phyloP scores from a whole-genome alignment of 2,329 filamentous ascomycete genomes.

The Bimuria novae-zelandiae region DNA sequence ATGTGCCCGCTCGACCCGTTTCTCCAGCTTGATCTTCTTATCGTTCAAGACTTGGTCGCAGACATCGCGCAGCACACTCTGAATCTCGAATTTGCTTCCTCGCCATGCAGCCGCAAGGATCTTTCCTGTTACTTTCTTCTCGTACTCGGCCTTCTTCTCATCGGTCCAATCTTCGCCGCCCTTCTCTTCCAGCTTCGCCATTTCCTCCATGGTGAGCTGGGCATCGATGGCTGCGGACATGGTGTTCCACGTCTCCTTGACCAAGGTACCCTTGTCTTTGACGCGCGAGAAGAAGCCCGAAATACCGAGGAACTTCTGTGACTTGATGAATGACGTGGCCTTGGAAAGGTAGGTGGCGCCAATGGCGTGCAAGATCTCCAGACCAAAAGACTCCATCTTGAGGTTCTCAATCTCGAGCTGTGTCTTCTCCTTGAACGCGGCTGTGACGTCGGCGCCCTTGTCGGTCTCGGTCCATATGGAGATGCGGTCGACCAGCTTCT shows the following conservation, averaged over 20 bases:
- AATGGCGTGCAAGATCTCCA: conserved; percentile 95
- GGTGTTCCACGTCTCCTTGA: conserved; percentile 98
- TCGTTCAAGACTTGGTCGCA: conserved; percentile 85
- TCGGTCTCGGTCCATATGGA: conserved; percentile 98
- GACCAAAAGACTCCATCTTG: conserved; percentile 98
- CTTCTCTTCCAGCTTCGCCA: conserved; percentile 93
- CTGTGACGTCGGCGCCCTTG: conserved; percentile 81
- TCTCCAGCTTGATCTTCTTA: conserved; percentile 77
- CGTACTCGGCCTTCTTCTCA: conserved; percentile 93
- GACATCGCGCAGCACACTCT: conserved; percentile 91
- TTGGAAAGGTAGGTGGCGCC: conserved; percentile 89
- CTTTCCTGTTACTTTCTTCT: conserved; percentile 94
- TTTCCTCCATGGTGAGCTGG: conserved; percentile 98
- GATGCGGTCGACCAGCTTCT: conserved; percentile 86
- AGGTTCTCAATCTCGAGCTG: conserved; percentile 93
- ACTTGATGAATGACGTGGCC: conserved; percentile 84
- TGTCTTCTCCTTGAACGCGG: conserved; percentile 91
- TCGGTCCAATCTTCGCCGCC: conserved; percentile 98
- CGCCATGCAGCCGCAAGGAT: conserved; percentile 96
- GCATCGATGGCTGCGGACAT: conserved; percentile 96
- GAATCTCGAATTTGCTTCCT: conserved; percentile 96
- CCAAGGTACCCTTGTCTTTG: conserved; percentile 94
- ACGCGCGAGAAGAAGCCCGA: conserved; percentile 91
- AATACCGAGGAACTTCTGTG: conserved; percentile 95
- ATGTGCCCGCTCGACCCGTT: conserved; percentile 88